Percentiles rank a stretch among this genome's conserved stretches.
Conservation (phyloP, 306 rosid genomes). For the Senna tora region DNA sequence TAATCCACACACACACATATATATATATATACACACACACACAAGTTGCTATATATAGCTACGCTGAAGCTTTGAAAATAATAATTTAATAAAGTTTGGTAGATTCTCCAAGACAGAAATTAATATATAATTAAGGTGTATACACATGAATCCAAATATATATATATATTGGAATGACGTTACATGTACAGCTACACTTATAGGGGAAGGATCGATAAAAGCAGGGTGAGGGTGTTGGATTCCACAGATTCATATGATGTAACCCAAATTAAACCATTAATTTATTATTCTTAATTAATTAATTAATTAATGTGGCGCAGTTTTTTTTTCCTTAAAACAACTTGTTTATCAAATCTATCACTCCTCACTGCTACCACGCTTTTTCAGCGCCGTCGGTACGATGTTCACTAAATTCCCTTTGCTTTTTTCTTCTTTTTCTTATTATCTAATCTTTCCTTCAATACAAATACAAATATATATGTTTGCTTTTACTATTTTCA, state of each 20-base stretch:
- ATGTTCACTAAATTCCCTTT: too few species aligned
- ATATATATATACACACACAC: too few species aligned
- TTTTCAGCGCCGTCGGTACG: too few species aligned
- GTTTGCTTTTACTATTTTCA: too few species aligned
- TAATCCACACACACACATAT: too few species aligned
- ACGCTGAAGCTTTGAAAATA: too few species aligned
- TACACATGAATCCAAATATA: constrained; percentile 2
- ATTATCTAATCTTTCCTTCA: too few species aligned
- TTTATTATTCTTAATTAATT: too few species aligned
- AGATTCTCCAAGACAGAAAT: constrained; percentile 27
- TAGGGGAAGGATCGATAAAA: neutral
- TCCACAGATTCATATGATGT: neutral
- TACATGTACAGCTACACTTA: too few species aligned
- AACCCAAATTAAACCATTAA: neutral
- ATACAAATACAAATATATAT: too few species aligned
- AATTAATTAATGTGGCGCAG: constrained; percentile 4
- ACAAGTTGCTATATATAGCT: too few species aligned
- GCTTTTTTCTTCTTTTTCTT: too few species aligned
- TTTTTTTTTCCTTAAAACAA: neutral
- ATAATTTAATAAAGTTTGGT: neutral
- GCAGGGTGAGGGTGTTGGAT: neutral
- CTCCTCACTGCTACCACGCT: neutral
- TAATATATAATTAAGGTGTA: neutral
- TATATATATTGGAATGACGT: neutral
- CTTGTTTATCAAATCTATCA: neutral